These are phyloP conservation scores for Kuraishia molischiana DNA, from an alignment of 805 yeast genomes.

Conservation along the genomic window DNA sequence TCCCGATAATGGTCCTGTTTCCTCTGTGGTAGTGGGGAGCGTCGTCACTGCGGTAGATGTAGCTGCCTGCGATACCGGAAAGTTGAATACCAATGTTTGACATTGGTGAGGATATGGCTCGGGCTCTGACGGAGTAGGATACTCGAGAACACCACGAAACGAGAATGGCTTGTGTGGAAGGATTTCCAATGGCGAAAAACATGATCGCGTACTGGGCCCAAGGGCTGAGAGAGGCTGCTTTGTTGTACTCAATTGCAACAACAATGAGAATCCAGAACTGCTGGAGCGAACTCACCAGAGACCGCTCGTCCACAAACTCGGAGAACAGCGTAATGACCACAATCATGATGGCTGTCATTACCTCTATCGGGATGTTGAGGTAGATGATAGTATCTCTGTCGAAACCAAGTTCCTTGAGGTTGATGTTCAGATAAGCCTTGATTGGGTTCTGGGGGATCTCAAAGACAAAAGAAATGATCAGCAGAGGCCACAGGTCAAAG, in stretches of 20 bases:
- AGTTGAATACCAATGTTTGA: slow-evolving; percentile 49
- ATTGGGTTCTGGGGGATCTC: slow-evolving; percentile 28
- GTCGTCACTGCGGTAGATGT: slow-evolving; percentile 47
- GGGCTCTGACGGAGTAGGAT: slow-evolving; percentile 47
- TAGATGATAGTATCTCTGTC: slow-evolving; percentile 35
- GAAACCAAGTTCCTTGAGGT: slow-evolving; percentile 39
- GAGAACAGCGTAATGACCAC: slow-evolving; percentile 21
- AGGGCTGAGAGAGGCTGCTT: slow-evolving; percentile 1
- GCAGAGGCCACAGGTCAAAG: slow-evolving; percentile 47
- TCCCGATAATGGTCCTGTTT: slow-evolving; percentile 27
- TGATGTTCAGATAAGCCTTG: slow-evolving; percentile 35
- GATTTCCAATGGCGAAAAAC: slow-evolving; percentile 22
- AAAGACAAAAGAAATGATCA: slow-evolving; percentile 32
- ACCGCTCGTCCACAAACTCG: slow-evolving; percentile 18
- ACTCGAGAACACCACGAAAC: slow-evolving; percentile 52
- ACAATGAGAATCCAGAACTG: slow-evolving; percentile 10
- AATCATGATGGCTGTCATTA: slow-evolving; percentile 21
- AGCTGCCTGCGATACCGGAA: slow-evolving; percentile 36
- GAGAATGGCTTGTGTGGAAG: slow-evolving; percentile 34
- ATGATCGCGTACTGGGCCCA: slow-evolving; percentile 6
- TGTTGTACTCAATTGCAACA: slow-evolving; percentile 6
- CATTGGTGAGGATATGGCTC: slow-evolving; percentile 51
- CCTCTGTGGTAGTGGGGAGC: slow-evolving; percentile 48
- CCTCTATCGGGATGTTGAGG: slow-evolving; percentile 34
- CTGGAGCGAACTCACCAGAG: slow-evolving; percentile 6